Conservation (phyloP, 73 alveolate species). For the Diophrys appendiculata region DNA sequence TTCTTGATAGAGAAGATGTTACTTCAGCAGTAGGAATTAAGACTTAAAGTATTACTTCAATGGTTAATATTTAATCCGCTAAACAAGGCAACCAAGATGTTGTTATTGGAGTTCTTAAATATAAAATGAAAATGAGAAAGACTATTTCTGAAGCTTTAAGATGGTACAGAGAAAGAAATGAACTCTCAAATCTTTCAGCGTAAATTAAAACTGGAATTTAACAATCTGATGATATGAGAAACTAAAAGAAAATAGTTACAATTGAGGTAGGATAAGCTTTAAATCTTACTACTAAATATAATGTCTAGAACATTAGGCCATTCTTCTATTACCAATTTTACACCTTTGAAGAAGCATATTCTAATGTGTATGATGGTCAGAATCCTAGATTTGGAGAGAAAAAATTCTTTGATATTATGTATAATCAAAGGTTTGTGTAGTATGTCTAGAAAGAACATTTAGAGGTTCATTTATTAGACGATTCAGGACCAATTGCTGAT, state of each 20-base stretch:
- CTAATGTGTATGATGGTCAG: conserved; percentile 68
- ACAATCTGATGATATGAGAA: conserved; percentile 3
- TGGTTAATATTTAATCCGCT: background rate
- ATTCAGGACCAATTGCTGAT: conserved; percentile 81
- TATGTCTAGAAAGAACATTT: conserved; percentile 75
- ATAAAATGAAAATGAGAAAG: conserved; percentile 94
- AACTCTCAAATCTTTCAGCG: conserved; percentile 29
- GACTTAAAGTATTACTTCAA: background rate
- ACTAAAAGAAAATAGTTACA: conserved; percentile 23
- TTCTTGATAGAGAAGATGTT: conserved; percentile 38
- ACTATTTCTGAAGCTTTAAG: conserved; percentile 82
- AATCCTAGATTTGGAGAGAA: conserved; percentile 86
- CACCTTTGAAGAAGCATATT: conserved; percentile 74
- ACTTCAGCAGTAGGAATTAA: conserved; percentile 6
- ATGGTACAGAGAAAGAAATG: conserved; percentile 72
- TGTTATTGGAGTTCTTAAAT: conserved; percentile 63
- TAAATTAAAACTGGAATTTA: conserved; percentile 12
- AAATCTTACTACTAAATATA: no score
- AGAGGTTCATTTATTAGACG: conserved; percentile 83
- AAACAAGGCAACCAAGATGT: conserved; percentile 10
- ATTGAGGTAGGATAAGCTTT: conserved; percentile 59
- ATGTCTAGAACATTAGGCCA: conserved; percentile 74
- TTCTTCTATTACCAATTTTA: conserved; percentile 87
- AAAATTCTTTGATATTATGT: conserved; percentile 58
- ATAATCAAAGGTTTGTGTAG: conserved; percentile 64